phyloP scores from a whole-genome alignment of 2,329 filamentous ascomycete species.

The Samsoniella hepiali region DNA sequence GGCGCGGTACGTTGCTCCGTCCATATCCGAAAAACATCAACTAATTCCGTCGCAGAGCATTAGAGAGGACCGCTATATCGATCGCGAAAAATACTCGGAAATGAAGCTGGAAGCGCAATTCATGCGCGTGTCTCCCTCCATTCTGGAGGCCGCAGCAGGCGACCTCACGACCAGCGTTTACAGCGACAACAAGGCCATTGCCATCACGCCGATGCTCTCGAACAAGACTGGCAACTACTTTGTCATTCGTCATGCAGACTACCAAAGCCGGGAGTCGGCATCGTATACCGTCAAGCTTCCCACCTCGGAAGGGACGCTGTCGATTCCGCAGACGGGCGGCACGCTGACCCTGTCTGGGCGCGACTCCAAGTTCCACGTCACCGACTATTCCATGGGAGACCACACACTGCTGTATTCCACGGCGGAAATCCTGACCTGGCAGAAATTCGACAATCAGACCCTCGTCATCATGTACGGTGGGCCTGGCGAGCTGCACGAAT shows the following conservation, averaged over 20 bases:
- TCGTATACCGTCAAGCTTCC: conserved; percentile 62
- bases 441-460: conserved; percentile 57
- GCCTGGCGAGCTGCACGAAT: conserved; percentile 59
- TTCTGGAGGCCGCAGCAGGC: conserved; percentile 57
- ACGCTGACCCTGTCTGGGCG: conserved; percentile 57
- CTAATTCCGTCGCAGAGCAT: conserved; percentile 41
- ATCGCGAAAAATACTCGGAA: conserved; percentile 75
- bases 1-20: conserved; percentile 36
- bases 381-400: conserved; percentile 62
- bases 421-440: conserved; percentile 68
- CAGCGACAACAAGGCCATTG: conserved; percentile 49
- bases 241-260: conserved; percentile 64
- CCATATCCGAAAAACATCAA: background rate
- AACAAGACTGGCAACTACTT: conserved; percentile 59
- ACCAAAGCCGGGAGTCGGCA: conserved; percentile 54
- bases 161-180: conserved; percentile 49
- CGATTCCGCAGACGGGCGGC: conserved; percentile 57
- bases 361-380: conserved; percentile 66
- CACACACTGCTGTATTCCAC: conserved; percentile 63
- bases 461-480: conserved; percentile 64
- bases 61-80: conserved; percentile 64
- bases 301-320: conserved; percentile 55
- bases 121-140: conserved; percentile 67
- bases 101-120: conserved; percentile 75
- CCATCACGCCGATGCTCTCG: conserved; percentile 59